phyloP scores from a whole-genome alignment of 805 yeast species.

The Candida silvatica region DNA sequence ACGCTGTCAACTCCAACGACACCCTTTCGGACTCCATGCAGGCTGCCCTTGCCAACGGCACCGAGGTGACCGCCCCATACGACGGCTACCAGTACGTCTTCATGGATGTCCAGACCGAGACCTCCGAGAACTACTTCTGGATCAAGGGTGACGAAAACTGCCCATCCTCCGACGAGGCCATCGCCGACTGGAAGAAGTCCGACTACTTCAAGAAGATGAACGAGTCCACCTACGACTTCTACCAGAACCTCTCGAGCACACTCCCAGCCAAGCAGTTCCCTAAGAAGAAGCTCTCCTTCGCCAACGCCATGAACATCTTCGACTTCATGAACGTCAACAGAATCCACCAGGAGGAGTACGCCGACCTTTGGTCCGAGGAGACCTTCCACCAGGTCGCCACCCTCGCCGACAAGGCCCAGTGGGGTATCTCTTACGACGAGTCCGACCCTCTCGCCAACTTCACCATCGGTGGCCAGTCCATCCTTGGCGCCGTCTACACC shows the following conservation, averaged over 20 bases:
- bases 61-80: conserved; percentile 28
- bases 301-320: conserved; percentile 30
- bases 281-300: conserved; percentile 26
- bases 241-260: conserved; percentile 25
- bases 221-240: conserved; percentile 29
- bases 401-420: conserved; percentile 32
- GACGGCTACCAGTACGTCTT: conserved; percentile 39
- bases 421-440: conserved; percentile 27
- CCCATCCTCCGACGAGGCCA: conserved; percentile 29
- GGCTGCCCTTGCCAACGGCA: conserved; percentile 31
- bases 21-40: conserved; percentile 19
- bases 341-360: conserved; percentile 33
- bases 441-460: conserved; percentile 20
- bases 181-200: conserved; percentile 20
- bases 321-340: conserved; percentile 32
- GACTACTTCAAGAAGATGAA: conserved; percentile 25
- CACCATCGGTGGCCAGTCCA: conserved; percentile 34
- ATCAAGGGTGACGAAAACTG: conserved; percentile 34
- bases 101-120: conserved; percentile 27
- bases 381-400: conserved; percentile 22
- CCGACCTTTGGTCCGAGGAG: conserved; percentile 24
- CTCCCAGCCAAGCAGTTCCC: conserved; percentile 21
- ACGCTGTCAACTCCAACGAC: conserved; percentile 18
- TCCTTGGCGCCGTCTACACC: conserved; percentile 26
- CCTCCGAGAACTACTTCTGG: conserved; percentile 31